Evolutionary conservation across 2,329 filamentous ascomycete species (phyloP), one percentile per base, ranked within the genome.

Genomic region (Fusarium hainanense): DNA sequence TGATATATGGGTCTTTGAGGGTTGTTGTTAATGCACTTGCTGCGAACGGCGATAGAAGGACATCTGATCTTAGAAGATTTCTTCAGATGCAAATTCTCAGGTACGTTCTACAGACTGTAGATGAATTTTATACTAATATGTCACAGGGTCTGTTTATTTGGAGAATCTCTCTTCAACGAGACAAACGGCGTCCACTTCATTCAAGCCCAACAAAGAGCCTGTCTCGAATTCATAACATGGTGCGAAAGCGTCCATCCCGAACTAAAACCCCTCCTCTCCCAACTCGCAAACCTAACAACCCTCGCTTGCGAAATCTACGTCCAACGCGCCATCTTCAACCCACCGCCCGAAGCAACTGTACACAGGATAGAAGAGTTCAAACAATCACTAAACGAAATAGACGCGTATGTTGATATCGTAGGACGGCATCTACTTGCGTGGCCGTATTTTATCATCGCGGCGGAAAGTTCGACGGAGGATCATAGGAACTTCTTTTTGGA

Each of bases 371-470:
- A 73, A 20, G 55, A 48, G 2, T 73, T 73, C 14, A 73, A 72
- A 1, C 61, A 67, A 6, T 54, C 69, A 1, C 32, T 73, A 0
- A 55, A 62, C 14, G 59, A 73, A 13, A 63, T 73, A 14, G 68
- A 73, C 8, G 63, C 54, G 1, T 73, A 73, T 0, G 59, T 70
- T 0, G 71, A 73, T 4, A 73, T 73, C 4, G 63, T 73, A 0
- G 71, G 71, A 1, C 41, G 66, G 4, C 71, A 73, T 23, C 46
- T 73, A 1, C 47, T 73, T 6, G 66, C 66, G 1, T 73, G 71
- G 71, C 71, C 71, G 2, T 73, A 70, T 27, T 73, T 73, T 21
- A 71, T 73, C 4, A 49, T 73, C 1, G 71, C 71, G 2, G 71
- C 71, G 2, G 71, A 73, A 18, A 73, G 71, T 28, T 73, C 71